Percentiles rank a stretch among this genome's conserved stretches.
Evolutionary conservation across 2,329 filamentous ascomycete species (phyloP).

Genomic region (Colletotrichum navitas): DNA sequence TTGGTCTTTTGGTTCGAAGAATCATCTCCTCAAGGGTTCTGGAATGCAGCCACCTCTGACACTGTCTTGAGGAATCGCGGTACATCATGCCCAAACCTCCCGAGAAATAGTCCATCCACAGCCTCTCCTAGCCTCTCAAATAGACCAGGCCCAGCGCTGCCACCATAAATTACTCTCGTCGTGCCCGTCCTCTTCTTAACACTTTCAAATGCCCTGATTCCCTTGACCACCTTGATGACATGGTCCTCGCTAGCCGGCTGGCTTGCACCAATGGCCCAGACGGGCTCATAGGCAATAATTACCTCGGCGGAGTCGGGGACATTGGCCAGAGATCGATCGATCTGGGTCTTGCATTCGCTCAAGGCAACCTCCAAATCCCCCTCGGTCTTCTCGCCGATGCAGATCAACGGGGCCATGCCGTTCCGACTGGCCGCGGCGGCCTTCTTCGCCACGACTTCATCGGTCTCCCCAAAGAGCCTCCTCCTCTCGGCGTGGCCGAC

Average conservation of each 20-base stretch:
- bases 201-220: constrained; percentile 68
- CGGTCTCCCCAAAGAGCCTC: constrained; percentile 80
- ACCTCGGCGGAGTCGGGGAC: constrained; percentile 75
- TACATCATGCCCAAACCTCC: constrained; percentile 84
- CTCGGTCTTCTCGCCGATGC: constrained; percentile 77
- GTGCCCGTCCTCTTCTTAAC: constrained; percentile 64
- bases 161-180: constrained; percentile 83
- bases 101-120: constrained; percentile 85
- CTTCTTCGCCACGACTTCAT: constrained; percentile 75
- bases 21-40: background rate
- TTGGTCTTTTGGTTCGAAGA: background rate
- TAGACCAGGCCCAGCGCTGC: constrained; percentile 83
- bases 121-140: constrained; percentile 76
- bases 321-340: constrained; percentile 71
- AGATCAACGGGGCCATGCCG: constrained; percentile 82
- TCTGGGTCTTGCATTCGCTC: constrained; percentile 74
- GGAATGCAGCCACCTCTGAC: constrained; percentile 69
- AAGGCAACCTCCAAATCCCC: constrained; percentile 69
- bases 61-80: constrained; percentile 79
- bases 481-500: constrained; percentile 86
- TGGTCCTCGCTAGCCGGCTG: constrained; percentile 79
- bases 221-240: constrained; percentile 77
- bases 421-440: constrained; percentile 76
- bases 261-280: constrained; percentile 86
- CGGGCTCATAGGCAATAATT: constrained; percentile 87